These are phyloP conservation scores for Avicennia marina DNA, from an alignment of 257 asterid species.

Conservation along the genomic window DNA sequence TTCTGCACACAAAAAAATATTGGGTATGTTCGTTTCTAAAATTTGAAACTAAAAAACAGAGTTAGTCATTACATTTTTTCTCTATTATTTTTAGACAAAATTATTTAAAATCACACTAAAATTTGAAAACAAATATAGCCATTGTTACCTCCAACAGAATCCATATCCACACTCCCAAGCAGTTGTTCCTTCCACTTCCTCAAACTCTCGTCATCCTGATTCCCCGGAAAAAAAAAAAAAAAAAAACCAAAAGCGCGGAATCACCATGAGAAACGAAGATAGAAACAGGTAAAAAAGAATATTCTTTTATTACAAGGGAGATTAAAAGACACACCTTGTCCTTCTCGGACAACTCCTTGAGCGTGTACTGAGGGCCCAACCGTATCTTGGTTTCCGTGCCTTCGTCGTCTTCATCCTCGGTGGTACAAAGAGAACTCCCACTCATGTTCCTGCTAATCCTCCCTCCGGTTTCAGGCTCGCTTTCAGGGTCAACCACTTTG, in stretches of 20 bases:
- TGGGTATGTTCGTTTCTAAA: too few relatives aligned
- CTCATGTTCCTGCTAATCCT: slow-evolving; percentile 31
- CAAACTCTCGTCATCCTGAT: slow-evolving; percentile 70
- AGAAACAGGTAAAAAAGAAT: too few relatives aligned
- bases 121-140: neutral
- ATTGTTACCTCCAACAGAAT: slow-evolving; percentile 44
- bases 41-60: too few relatives aligned
- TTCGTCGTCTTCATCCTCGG: slow-evolving; percentile 62
- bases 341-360: slow-evolving; percentile 58
- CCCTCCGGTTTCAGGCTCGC: slow-evolving; percentile 25
- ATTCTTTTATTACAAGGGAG: too few relatives aligned
- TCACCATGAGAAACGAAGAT: too few relatives aligned
- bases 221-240: neutral
- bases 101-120: neutral
- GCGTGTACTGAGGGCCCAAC: slow-evolving; percentile 58
- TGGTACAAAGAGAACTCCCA: slow-evolving; percentile 36
- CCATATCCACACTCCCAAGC: slow-evolving; percentile 60
- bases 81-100: neutral
- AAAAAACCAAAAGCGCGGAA: too few relatives aligned
- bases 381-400: slow-evolving; percentile 35
- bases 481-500: slow-evolving; percentile 23
- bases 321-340: slow-evolving; percentile 49
- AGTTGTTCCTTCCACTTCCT: slow-evolving; percentile 75
- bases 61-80: neutral
- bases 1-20: too few relatives aligned